Conservation (phyloP, 352 stramenopile genomes). For the Phytophthora syringae region DNA sequence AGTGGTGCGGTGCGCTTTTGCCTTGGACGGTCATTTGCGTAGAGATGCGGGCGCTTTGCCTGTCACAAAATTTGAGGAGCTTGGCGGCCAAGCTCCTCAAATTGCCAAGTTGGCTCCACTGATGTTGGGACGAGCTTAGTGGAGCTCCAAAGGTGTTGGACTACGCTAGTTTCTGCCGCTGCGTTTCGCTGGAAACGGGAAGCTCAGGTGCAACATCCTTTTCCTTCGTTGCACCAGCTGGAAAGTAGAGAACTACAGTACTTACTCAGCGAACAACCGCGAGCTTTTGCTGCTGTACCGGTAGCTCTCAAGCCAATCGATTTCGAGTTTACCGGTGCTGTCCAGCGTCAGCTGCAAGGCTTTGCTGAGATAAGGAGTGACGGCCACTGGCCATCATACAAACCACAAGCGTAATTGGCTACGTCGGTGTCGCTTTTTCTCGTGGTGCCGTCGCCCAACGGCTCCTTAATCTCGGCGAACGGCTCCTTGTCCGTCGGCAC, state of each 20-base stretch:
- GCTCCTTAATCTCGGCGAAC: too few relatives aligned
- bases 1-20: slow-evolving; percentile 4
- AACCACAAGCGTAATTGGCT: too few relatives aligned
- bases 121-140: too few relatives aligned
- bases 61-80: slow-evolving; percentile 25
- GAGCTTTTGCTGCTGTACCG: too few relatives aligned
- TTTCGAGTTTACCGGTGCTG: too few relatives aligned
- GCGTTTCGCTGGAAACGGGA: too few relatives aligned
- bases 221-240: slow-evolving; percentile 1
- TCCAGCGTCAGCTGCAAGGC: slow-evolving; percentile 14
- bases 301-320: too few relatives aligned
- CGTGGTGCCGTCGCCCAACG: slow-evolving; percentile 16
- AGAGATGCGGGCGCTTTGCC: slow-evolving; percentile 10
- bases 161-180: not conserved
- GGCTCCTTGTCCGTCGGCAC: slow-evolving; percentile 26
- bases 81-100: not conserved
- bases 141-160: not conserved
- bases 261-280: too few relatives aligned
- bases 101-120: too few relatives aligned
- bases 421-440: slow-evolving; percentile 20
- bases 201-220: not conserved
- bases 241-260: too few relatives aligned
- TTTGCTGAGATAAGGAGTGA: slow-evolving; percentile 13
- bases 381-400: too few relatives aligned
- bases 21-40: not conserved